Evolutionary conservation across 1,284 basidiomycete genomes (phyloP).

Genomic region (Puccinia hordei): DNA sequence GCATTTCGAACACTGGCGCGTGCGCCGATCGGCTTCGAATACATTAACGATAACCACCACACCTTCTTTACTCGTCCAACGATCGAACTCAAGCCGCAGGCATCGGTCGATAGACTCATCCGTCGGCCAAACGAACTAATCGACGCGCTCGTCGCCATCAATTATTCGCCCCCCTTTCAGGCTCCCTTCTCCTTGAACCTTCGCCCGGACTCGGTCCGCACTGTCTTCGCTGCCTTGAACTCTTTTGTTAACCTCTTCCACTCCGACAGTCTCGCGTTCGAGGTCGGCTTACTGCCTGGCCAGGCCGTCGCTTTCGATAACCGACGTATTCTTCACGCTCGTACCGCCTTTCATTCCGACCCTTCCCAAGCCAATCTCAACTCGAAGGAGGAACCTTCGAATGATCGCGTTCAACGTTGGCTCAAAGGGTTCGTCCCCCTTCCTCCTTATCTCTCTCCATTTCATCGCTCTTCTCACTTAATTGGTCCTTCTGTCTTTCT

Average conservation of each 20-base stretch:
- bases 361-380: slow-evolving; percentile 52
- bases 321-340: slow-evolving; percentile 82
- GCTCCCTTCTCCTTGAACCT: slow-evolving; percentile 64
- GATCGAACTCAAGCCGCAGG: slow-evolving; percentile 66
- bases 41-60: slow-evolving; percentile 86
- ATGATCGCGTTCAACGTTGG: slow-evolving; percentile 25
- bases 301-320: slow-evolving; percentile 93
- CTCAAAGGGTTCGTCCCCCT: slow-evolving; percentile 48
- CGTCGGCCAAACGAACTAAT: slow-evolving; percentile 34
- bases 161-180: slow-evolving; percentile 96
- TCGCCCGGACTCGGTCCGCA: slow-evolving; percentile 60
- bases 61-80: slow-evolving; percentile 79
- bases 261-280: slow-evolving; percentile 65
- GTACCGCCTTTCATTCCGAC: slow-evolving; percentile 70
- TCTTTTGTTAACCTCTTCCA: slow-evolving; percentile 64
- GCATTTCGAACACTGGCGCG: slow-evolving; percentile 68
- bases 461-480: not conserved
- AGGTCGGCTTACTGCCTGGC: slow-evolving; percentile 75
- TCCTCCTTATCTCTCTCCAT: too few relatives aligned
- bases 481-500: slow-evolving; percentile 3
- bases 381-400: not conserved
- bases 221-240: slow-evolving; percentile 69
- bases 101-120: slow-evolving; percentile 41
- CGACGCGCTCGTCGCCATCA: slow-evolving; percentile 67
- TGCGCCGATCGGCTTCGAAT: slow-evolving; percentile 79